Percentiles rank a stretch among this genome's conserved stretches.
Evolutionary conservation across 306 rosid genomes (phyloP).

Genomic region (Sophora flavescens): DNA sequence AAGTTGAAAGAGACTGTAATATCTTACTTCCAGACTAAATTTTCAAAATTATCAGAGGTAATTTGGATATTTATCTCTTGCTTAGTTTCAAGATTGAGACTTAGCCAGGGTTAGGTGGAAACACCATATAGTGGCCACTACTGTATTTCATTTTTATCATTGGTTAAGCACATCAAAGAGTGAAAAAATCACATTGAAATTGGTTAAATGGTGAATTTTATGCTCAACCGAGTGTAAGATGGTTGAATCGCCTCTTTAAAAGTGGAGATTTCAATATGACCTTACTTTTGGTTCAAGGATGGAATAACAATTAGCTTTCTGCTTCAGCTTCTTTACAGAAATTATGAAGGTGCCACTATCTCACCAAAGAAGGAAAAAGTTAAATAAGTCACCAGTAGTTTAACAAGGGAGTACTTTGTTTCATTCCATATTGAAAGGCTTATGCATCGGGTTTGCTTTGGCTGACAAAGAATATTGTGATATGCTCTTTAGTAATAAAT

Average conservation of each 20-base stretch:
- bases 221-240: conserved; percentile 33
- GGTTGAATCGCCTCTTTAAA: conserved; percentile 35
- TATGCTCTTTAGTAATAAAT: conserved; percentile 25
- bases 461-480: conserved; percentile 11
- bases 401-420: conserved; percentile 1
- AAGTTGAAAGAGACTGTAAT: conserved; percentile 73
- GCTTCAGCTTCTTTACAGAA: conserved; percentile 15
- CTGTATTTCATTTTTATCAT: conserved; percentile 24
- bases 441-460: conserved; percentile 23
- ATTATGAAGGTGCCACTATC: conserved; percentile 16
- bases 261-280: conserved; percentile 14
- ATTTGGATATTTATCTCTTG: conserved; percentile 37
- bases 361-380: conserved; percentile 20
- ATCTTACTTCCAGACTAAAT: conserved; percentile 72
- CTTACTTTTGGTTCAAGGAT: conserved; percentile 36
- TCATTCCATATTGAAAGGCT: conserved; percentile 34
- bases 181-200: conserved; percentile 38
- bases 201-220: conserved; percentile 14
- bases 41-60: conserved; percentile 81
- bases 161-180: conserved; percentile 31
- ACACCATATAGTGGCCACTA: conserved; percentile 16
- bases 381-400: conserved; percentile 10
- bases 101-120: conserved; percentile 36
- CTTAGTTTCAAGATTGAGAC: conserved; percentile 35
- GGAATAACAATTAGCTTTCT: conserved; percentile 1